Conservation (phyloP, 192 early-diverging fungal species). For the Podila minutissima region DNA sequence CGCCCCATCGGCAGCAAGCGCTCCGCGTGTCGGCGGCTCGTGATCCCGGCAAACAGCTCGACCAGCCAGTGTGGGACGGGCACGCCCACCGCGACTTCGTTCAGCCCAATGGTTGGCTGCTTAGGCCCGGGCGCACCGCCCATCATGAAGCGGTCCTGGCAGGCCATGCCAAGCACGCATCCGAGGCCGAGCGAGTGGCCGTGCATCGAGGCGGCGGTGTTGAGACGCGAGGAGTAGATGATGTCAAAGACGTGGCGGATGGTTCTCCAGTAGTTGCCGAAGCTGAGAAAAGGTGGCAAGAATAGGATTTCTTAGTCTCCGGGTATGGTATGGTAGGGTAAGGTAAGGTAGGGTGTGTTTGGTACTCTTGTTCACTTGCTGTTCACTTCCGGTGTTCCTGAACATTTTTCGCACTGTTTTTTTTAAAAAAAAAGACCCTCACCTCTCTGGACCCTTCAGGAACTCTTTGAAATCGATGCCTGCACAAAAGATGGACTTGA, state of each 20-base stretch:
- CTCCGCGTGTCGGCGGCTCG: conserved; percentile 42
- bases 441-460: conserved; percentile 48
- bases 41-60: conserved; percentile 33
- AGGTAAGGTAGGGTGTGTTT: background rate
- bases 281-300: conserved; percentile 2
- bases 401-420: no score
- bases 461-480: conserved; percentile 50
- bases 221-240: conserved; percentile 45
- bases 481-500: conserved; percentile 49
- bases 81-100: conserved; percentile 45
- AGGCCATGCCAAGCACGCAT: conserved; percentile 47
- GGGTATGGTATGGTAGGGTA: background rate
- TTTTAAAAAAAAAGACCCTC: background rate
- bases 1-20: conserved; percentile 36
- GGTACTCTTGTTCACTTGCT: background rate
- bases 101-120: conserved; percentile 37
- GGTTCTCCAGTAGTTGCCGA: conserved; percentile 33
- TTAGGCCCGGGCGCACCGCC: conserved; percentile 16
- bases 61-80: conserved; percentile 43
- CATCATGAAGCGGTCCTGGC: conserved; percentile 48
- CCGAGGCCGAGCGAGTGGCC: conserved; percentile 46
- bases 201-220: conserved; percentile 47
- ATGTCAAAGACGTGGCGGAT: conserved; percentile 39
- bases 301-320: no score
- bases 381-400: background rate